phyloP scores from a whole-genome alignment of 2,329 filamentous ascomycete genomes.

The Tolypocladium inflatum region DNA sequence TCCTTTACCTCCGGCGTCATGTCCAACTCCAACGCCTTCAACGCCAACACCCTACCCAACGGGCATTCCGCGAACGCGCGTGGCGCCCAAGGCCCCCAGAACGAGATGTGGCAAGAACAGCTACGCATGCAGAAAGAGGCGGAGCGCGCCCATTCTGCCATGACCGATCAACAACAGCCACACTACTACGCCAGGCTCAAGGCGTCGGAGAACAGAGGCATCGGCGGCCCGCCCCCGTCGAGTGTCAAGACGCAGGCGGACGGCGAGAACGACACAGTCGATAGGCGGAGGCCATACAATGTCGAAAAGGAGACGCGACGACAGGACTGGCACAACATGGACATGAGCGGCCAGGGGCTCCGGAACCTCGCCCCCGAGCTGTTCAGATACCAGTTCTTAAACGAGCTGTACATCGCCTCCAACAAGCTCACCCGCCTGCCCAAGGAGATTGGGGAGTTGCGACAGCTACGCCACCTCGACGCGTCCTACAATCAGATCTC shows the following conservation, averaged over 20 bases:
- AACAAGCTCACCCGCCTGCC: slow-evolving; percentile 83
- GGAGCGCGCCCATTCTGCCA: slow-evolving; percentile 62
- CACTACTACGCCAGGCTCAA: slow-evolving; percentile 66
- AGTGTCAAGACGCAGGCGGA: slow-evolving; percentile 37
- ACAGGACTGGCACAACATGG: slow-evolving; percentile 86
- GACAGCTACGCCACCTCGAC: slow-evolving; percentile 75
- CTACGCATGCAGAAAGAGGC: slow-evolving; percentile 70
- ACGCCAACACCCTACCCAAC: slow-evolving; percentile 44
- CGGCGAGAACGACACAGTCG: slow-evolving; percentile 44
- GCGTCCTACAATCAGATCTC: slow-evolving; percentile 79
- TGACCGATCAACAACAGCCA: slow-evolving; percentile 54
- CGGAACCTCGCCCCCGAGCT: slow-evolving; percentile 70
- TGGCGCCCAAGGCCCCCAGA: slow-evolving; percentile 41
- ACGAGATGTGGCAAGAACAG: slow-evolving; percentile 81
- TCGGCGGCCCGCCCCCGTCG: slow-evolving; percentile 43
- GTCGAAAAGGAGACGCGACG: slow-evolving; percentile 56
- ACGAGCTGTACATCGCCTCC: slow-evolving; percentile 85
- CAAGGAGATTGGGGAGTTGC: slow-evolving; percentile 69
- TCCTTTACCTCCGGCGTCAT: slow-evolving; percentile 34
- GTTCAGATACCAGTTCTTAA: slow-evolving; percentile 82
- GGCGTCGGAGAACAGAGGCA: slow-evolving; percentile 59
- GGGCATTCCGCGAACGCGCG: slow-evolving; percentile 41
- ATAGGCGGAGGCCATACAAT: slow-evolving; percentile 53
- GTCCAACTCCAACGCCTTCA: slow-evolving; percentile 54
- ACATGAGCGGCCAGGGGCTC: slow-evolving; percentile 92